Evolutionary conservation across 2,329 filamentous ascomycete species (phyloP).

Genomic region (Pseudocercospora eumusae): DNA sequence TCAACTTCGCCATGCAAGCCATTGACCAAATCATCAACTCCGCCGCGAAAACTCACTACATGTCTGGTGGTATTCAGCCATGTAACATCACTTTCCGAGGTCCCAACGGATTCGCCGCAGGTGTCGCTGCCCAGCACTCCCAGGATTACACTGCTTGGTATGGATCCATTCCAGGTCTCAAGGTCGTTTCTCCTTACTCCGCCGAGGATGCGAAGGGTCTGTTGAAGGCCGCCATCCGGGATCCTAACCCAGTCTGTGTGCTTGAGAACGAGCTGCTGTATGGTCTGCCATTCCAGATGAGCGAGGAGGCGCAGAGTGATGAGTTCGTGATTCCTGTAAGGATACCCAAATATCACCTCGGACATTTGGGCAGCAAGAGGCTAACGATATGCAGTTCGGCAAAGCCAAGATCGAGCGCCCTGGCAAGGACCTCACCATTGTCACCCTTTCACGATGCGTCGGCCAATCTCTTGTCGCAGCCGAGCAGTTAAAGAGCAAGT

Average conservation of each 20-base stretch:
- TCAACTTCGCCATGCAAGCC: constrained; percentile 99
- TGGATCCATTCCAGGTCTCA: constrained; percentile 93
- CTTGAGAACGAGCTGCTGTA: constrained; percentile 70
- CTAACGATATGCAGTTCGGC: constrained; percentile 62
- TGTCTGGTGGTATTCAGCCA: constrained; percentile 98
- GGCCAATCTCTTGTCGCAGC: constrained; percentile 87
- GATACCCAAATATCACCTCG: constrained; percentile 11
- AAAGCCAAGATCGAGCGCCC: constrained; percentile 98
- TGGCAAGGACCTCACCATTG: constrained; percentile 94
- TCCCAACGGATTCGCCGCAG: constrained; percentile 94
- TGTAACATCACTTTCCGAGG: constrained; percentile 99
- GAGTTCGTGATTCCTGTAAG: constrained; percentile 86
- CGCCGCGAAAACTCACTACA: constrained; percentile 98
- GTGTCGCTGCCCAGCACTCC: constrained; percentile 96
- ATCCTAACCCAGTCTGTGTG: constrained; percentile 91
- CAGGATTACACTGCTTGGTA: constrained; percentile 99
- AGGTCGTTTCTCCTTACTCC: constrained; percentile 95
- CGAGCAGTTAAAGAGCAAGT: constrained; percentile 90
- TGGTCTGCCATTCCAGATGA: constrained; percentile 94
- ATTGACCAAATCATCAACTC: constrained; percentile 99
- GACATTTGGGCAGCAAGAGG: constrained; percentile 7
- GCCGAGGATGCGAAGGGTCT: constrained; percentile 98
- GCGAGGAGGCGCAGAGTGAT: constrained; percentile 89
- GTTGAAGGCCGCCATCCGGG: constrained; percentile 94
- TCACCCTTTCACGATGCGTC: constrained; percentile 91